A percentile compares a stretch with the other conserved stretches of the same genome.
Evolutionary conservation across 2,329 filamentous ascomycete species (phyloP).

Genomic region (Ascosphaera aggregata): DNA sequence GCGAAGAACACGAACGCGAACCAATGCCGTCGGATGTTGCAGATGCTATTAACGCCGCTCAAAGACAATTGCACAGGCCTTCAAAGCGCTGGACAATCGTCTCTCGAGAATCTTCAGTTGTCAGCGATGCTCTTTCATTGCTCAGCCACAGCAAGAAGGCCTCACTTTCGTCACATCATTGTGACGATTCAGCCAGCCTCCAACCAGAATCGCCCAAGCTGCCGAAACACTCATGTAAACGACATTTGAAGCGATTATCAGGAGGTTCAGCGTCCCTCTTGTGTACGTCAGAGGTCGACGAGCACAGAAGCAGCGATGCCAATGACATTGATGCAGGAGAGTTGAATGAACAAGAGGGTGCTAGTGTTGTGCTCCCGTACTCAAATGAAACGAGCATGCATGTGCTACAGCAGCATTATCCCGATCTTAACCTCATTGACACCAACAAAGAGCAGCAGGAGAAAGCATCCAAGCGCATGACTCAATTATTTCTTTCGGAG

Average conservation of each 20-base stretch:
- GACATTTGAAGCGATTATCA: neutral
- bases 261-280: neutral
- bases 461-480: constrained; percentile 27
- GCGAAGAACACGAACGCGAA: neutral
- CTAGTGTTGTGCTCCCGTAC: neutral
- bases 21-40: neutral
- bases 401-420: constrained; percentile 15
- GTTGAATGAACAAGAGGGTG: neutral
- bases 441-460: neutral
- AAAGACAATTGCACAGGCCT: neutral
- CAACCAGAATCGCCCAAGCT: neutral
- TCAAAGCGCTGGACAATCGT: neutral
- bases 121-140: neutral
- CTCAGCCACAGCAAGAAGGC: neutral
- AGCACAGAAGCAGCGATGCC: neutral
- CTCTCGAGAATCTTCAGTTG: neutral
- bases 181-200: neutral
- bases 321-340: neutral
- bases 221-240: neutral
- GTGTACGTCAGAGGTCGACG: neutral
- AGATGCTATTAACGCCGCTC: neutral
- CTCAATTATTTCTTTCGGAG: constrained; percentile 30
- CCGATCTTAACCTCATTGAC: constrained; percentile 15
- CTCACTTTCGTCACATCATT: neutral
- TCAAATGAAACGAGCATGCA: constrained; percentile 3